Evolutionary conservation across 2,329 filamentous ascomycete genomes (phyloP).

Genomic region (Shiraia bambusicola): DNA sequence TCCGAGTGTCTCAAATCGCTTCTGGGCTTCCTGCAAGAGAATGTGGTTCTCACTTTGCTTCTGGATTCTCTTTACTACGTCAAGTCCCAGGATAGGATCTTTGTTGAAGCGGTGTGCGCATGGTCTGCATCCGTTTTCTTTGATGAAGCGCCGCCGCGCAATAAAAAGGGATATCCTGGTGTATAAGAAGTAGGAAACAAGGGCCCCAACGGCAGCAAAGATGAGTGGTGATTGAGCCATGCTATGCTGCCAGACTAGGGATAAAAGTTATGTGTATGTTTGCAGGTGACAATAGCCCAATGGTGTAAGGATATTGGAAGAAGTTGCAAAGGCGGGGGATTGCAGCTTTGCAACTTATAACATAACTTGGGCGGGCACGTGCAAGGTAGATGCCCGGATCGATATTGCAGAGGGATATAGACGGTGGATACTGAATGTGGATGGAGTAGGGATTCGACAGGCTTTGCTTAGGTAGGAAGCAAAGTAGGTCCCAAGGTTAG

Average conservation of each 20-base stretch:
- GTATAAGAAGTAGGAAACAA: conserved; percentile 40
- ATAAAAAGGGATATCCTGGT: conserved; percentile 38
- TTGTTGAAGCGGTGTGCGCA: conserved; percentile 51
- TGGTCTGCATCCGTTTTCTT: conserved; percentile 52
- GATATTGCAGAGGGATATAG: no score
- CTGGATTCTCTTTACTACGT: conserved; percentile 49
- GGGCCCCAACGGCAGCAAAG: conserved; percentile 31
- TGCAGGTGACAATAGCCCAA: no score
- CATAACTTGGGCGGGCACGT: no score
- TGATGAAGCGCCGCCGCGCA: conserved; percentile 41
- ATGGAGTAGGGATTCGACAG: no score
- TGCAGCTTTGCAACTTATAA: background rate
- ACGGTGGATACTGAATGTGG: no score
- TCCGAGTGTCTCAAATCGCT: conserved; percentile 28
- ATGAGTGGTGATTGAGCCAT: conserved; percentile 32
- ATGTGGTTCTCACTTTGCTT: conserved; percentile 39
- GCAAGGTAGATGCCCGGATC: conserved; percentile 1
- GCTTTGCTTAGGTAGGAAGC: no score
- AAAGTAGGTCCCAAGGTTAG: no score
- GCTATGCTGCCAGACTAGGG: no score
- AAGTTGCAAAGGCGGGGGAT: background rate
- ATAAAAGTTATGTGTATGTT: no score
- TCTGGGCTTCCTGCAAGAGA: conserved; percentile 20
- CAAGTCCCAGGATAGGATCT: conserved; percentile 58
- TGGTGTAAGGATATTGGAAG: background rate